phyloP scores from a whole-genome alignment of 1,284 basidiomycete species.

The Malassezia dermatis region DNA sequence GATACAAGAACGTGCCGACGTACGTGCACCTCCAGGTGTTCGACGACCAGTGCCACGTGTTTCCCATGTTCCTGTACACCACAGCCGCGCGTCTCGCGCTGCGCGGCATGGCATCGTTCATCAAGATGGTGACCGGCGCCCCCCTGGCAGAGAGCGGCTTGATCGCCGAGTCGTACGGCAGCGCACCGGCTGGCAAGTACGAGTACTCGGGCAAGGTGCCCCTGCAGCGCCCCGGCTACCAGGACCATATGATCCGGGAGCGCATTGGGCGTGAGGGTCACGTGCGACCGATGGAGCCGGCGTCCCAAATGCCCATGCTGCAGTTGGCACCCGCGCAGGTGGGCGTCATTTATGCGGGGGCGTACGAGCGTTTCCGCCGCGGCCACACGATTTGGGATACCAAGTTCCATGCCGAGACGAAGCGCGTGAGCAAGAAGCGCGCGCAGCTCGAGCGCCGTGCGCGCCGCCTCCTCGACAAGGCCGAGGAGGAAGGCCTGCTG shows the following conservation, averaged over 20 bases:
- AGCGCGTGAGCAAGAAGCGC: conserved; percentile 17
- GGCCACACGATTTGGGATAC: conserved; percentile 30
- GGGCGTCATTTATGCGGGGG: conserved; percentile 50
- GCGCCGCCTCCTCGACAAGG: conserved; percentile 14
- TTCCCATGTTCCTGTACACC: conserved; percentile 50
- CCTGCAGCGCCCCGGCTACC: conserved; percentile 31
- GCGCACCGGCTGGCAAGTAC: conserved; percentile 23
- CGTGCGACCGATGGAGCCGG: conserved; percentile 66
- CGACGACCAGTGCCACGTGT: conserved; percentile 52
- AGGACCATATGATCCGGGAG: conserved; percentile 66
- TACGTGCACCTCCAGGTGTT: conserved; percentile 73
- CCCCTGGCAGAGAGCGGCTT: conserved; percentile 9
- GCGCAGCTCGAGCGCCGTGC: conserved; percentile 14
- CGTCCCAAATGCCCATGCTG: conserved; percentile 59
- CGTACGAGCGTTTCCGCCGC: conserved; percentile 24
- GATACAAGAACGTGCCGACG: conserved; percentile 57
- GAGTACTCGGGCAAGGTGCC: conserved; percentile 41
- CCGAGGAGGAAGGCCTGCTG: conserved; percentile 20
- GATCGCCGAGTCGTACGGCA: background rate
- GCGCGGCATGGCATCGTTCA: conserved; percentile 47
- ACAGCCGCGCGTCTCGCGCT: conserved; percentile 49
- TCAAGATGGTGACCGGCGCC: conserved; percentile 46
- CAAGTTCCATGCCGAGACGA: conserved; percentile 19
- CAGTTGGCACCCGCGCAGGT: conserved; percentile 56
- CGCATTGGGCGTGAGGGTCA: conserved; percentile 68